Conservation (phyloP, 108 stramenopile genomes). For the Cyclotella kingstonii region DNA sequence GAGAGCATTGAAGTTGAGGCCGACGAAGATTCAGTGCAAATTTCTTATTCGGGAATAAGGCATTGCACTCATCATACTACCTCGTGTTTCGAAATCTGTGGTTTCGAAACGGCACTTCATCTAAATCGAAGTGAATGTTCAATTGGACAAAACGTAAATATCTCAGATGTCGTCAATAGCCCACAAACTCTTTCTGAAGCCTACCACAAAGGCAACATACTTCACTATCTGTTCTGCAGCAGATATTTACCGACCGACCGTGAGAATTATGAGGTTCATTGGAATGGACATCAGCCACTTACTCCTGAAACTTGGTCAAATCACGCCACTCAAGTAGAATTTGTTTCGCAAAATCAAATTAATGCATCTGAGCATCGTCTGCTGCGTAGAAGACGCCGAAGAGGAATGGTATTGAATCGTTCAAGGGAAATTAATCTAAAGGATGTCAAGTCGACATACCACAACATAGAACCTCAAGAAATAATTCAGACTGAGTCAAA, state of each 20-base stretch:
- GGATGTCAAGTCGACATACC: no score
- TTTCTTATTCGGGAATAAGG: no score
- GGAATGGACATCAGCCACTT: conserved; percentile 32
- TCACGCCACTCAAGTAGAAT: background rate
- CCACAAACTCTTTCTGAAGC: conserved; percentile 13
- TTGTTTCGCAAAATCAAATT: background rate
- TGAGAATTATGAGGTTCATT: conserved; percentile 10
- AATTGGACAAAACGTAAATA: background rate
- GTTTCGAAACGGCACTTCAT: background rate
- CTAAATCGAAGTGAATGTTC: background rate
- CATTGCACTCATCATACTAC: background rate
- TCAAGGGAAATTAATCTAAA: no score
- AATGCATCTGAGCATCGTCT: conserved; percentile 13
- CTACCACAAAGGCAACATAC: conserved; percentile 18
- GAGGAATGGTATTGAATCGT: conserved; percentile 3
- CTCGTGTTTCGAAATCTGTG: background rate
- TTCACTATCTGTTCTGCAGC: conserved; percentile 10
- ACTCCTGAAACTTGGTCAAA: conserved; percentile 15
- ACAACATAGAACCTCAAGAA: no score
- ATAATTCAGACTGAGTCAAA: background rate
- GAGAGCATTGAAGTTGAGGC: no score
- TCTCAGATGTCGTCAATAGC: background rate
- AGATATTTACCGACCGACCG: background rate
- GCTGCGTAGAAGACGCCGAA: conserved; percentile 8
- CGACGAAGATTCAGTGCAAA: no score